Conservation (phyloP, 1,284 basidiomycete species). For the Fomitopsis betulina region DNA sequence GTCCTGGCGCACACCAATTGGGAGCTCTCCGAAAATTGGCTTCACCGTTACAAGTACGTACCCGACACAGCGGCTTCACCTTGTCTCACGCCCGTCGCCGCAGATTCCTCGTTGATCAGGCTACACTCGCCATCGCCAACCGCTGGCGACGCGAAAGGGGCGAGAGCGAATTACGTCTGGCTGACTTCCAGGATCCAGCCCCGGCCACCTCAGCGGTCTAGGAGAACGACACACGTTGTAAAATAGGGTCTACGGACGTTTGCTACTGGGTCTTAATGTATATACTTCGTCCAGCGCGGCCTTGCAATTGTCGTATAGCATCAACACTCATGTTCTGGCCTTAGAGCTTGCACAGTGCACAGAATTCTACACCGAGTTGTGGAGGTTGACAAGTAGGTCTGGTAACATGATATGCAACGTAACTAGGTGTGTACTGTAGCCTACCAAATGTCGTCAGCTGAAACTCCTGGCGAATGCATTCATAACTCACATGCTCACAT, state of each 20-base stretch:
- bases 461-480: no score
- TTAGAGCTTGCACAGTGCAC: no score
- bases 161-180: constrained; percentile 54
- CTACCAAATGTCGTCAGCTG: no score
- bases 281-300: background rate
- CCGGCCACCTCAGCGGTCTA: background rate
- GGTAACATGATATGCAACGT: background rate
- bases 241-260: background rate
- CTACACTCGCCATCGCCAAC: constrained; percentile 61
- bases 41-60: constrained; percentile 74
- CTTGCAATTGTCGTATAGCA: background rate
- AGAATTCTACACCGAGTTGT: background rate
- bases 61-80: background rate
- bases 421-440: background rate
- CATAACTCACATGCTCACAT: no score
- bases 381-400: background rate
- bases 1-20: constrained; percentile 84
- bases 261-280: background rate
- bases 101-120: constrained; percentile 69
- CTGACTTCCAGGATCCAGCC: constrained; percentile 44
- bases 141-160: constrained; percentile 75
- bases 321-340: background rate
- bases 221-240: background rate
- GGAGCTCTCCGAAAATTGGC: constrained; percentile 82
- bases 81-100: background rate